Base-by-base conservation (phyloP, 1,284 basidiomycete species). In the Mycosarcoma maydis region DNA sequence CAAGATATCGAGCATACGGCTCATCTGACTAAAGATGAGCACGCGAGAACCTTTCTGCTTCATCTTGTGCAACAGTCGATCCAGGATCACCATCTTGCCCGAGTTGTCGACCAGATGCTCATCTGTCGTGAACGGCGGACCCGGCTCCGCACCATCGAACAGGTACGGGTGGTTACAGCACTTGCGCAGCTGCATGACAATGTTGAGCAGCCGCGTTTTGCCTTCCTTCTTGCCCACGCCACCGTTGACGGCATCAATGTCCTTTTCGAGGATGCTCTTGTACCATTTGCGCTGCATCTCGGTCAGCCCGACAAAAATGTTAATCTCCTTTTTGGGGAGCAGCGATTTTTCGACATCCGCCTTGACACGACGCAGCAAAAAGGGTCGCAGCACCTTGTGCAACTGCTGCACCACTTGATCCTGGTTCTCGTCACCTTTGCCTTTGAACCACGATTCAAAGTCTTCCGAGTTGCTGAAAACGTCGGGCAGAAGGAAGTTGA, bases 21-120 rank as follows among this genome's bases (percentile, higher is more conserved):
- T 94, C 95, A 98, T 98, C 83, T 98, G 95, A 73, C 92, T 94
- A 85, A 99, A 98, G 72, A 98, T 97, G 68, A 98, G 88, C 2
- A 95, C 92, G 11, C 95, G 88, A 2, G 92, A 96, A 11, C 94
- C 95, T 83, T 95, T 94, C 36, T 85, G 89, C 82, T 92, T 93
- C 91, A 98, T 91, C 40, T 71, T 87, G 86, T 39, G 54, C 32
- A 98, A 87, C 0, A 98, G 86, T 82, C 94, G 97, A 85, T 99
- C 94, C 23, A 99, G 87, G 65, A 98, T 95, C 49, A 95, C 85
- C 94, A 98, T 97, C 84, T 98, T 98, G 57, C 94, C 96, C 2
- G 88, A 91, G 80, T 97, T 98, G 73, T 94, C 86, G 69, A 99
- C 87, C 32, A 99, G 86, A 81, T 98, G 96, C 84, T 97, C 94